These are phyloP conservation scores for Suillus subluteus DNA, from an alignment of 768 basidiomycete species.

Conservation along the genomic window DNA sequence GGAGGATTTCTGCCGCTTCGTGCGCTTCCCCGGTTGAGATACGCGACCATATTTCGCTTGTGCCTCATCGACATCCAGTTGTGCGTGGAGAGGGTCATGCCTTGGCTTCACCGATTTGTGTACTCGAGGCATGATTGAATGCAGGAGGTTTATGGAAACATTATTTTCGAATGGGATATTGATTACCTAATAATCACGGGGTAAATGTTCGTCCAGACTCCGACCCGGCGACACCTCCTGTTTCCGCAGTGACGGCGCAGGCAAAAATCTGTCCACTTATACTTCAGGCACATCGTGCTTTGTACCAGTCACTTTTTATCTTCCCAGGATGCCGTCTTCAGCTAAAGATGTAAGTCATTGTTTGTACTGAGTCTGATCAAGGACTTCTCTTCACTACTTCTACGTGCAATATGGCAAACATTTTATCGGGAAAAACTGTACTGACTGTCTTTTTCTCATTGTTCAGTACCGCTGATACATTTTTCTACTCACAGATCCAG, in stretches of 20 bases:
- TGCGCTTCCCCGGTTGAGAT: conserved; percentile 75
- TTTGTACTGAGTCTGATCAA: background rate
- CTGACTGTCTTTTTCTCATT: background rate
- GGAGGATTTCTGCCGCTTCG: conserved; percentile 53
- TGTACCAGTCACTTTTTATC: background rate
- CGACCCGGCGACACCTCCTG: background rate
- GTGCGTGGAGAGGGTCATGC: conserved; percentile 87
- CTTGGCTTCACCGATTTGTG: conserved; percentile 60
- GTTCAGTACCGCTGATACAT: conserved; percentile 11
- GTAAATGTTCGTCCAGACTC: background rate
- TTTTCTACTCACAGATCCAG: conserved; percentile 46
- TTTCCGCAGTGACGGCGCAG: background rate
- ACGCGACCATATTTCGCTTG: conserved; percentile 79
- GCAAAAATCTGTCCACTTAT: background rate
- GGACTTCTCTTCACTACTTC: background rate
- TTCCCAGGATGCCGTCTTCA: conserved; percentile 16
- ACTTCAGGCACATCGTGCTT: background rate
- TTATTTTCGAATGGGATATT: conserved; percentile 5
- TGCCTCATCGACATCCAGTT: conserved; percentile 79
- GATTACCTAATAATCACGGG: conserved; percentile 9
- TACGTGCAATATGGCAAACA: conserved; percentile 25
- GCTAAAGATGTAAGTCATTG: conserved; percentile 16
- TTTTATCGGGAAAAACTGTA: conserved; percentile 26
- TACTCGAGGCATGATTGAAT: conserved; percentile 64
- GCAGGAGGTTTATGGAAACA: conserved; percentile 17